Conservation (phyloP, 805 yeast genomes). For the Kodamaea laetipori region DNA sequence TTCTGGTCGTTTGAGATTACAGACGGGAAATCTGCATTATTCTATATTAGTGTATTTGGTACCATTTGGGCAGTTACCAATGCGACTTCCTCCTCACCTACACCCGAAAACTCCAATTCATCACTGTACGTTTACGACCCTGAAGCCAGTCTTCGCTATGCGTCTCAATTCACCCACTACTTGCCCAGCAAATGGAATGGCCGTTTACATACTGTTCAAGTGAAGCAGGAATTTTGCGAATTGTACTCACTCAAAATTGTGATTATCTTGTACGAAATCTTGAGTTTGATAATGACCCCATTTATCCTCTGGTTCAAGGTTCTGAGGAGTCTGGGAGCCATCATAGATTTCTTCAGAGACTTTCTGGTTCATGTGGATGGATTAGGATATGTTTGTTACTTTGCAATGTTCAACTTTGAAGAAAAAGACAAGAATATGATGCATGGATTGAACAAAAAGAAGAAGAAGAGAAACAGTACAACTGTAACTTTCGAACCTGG, state of each 20-base stretch:
- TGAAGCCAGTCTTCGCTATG: conserved; percentile 77
- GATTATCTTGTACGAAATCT: conserved; percentile 72
- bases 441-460: conserved; percentile 27
- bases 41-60: conserved; percentile 87
- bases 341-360: conserved; percentile 90
- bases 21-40: conserved; percentile 75
- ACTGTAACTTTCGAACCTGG: conserved; percentile 6
- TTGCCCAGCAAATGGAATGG: conserved; percentile 88
- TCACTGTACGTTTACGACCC: conserved; percentile 77
- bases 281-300: conserved; percentile 83
- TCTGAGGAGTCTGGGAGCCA: conserved; percentile 69
- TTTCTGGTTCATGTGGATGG: conserved; percentile 91
- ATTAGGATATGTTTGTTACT: conserved; percentile 89
- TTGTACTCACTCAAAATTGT: conserved; percentile 74
- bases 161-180: conserved; percentile 87
- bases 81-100: conserved; percentile 54
- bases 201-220: conserved; percentile 77
- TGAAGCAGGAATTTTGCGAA: conserved; percentile 78
- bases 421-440: conserved; percentile 52
- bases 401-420: conserved; percentile 88
- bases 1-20: conserved; percentile 88
- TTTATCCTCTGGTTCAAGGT: conserved; percentile 84
- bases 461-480: conserved; percentile 17
- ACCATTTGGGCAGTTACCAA: conserved; percentile 78
- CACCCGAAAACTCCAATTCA: conserved; percentile 28